phyloP scores from a whole-genome alignment of 2,329 filamentous ascomycete genomes.

The Talaromyces albobiverticillius region DNA sequence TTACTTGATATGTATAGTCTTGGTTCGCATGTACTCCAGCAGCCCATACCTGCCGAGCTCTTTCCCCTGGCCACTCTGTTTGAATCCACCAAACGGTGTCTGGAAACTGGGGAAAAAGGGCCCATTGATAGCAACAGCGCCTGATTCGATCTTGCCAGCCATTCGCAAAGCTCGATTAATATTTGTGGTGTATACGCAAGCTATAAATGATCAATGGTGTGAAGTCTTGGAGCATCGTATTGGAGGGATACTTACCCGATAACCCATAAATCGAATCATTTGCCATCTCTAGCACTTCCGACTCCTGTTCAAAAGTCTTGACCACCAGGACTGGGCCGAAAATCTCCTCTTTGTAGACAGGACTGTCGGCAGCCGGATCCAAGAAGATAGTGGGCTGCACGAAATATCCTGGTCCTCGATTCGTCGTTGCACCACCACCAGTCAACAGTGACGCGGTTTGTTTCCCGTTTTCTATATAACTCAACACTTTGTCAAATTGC shows the following conservation, averaged over 20 bases:
- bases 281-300: constrained; percentile 19
- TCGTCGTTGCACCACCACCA: too few relatives aligned
- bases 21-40: background rate
- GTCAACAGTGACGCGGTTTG: too few relatives aligned
- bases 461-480: constrained; percentile 16
- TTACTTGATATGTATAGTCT: too few relatives aligned
- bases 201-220: constrained; percentile 18
- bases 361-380: background rate
- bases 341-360: constrained; percentile 15
- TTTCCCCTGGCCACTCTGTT: background rate
- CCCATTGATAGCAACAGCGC: constrained; percentile 24
- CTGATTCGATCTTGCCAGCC: constrained; percentile 19
- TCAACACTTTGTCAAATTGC: constrained; percentile 14
- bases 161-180: constrained; percentile 16
- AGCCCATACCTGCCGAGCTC: background rate
- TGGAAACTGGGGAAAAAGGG: too few relatives aligned
- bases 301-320: constrained; percentile 14
- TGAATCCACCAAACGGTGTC: constrained; percentile 3
- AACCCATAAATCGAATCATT: too few relatives aligned
- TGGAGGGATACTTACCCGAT: too few relatives aligned
- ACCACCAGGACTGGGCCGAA: constrained; percentile 18
- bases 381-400: constrained; percentile 17
- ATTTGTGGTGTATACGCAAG: constrained; percentile 19
- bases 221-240: too few relatives aligned
- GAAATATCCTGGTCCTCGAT: constrained; percentile 16